Conservation (phyloP, 805 yeast genomes). For the Wickerhamomyces chaumierensis region DNA sequence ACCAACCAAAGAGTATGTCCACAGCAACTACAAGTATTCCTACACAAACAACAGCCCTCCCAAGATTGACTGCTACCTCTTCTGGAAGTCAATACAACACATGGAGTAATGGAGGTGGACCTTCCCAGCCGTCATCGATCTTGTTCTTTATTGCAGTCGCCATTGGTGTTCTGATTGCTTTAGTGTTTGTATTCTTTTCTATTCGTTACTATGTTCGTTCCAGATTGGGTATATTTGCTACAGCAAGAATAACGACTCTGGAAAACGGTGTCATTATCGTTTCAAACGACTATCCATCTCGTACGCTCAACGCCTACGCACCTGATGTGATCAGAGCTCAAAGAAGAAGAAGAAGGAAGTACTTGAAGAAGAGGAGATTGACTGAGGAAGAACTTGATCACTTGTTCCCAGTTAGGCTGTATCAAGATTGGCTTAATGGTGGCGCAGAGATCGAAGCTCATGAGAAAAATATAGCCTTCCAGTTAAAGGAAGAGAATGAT, state of each 20-base stretch:
- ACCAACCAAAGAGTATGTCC: too few species aligned
- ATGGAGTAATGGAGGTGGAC: too few species aligned
- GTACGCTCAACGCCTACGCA: constrained; percentile 11
- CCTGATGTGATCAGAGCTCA: constrained; percentile 3
- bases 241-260: constrained; percentile 14
- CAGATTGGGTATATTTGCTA: constrained; percentile 36
- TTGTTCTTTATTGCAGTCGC: constrained; percentile 54
- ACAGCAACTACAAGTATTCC: too few species aligned
- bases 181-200: constrained; percentile 47
- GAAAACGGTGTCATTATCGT: constrained; percentile 11
- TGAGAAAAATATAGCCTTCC: constrained; percentile 32
- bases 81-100: too few species aligned
- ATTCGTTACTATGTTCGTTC: constrained; percentile 48
- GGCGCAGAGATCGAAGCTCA: constrained; percentile 42
- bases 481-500: constrained; percentile 24
- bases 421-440: constrained; percentile 48
- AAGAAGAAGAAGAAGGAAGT: constrained; percentile 30
- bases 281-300: constrained; percentile 15
- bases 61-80: too few species aligned
- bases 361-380: constrained; percentile 36
- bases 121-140: constrained; percentile 45
- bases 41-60: too few species aligned
- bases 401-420: constrained; percentile 47
- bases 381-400: constrained; percentile 48
- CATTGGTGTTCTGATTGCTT: constrained; percentile 47